phyloP scores from a whole-genome alignment of 192 early-diverging fungal species.

The Spizellomyces punctatus region DNA sequence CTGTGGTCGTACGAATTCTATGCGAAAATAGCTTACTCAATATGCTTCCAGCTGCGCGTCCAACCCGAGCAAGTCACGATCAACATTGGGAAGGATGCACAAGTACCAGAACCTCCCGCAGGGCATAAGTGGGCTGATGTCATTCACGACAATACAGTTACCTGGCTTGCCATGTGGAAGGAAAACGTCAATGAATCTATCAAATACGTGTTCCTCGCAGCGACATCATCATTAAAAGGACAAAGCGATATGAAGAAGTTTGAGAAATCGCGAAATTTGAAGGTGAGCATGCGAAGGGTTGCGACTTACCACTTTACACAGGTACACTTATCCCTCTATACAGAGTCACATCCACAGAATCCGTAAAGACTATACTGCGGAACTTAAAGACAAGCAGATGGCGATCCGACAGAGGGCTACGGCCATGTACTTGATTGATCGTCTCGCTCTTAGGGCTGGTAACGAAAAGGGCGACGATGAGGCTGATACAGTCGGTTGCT shows the following conservation, averaged over 20 bases:
- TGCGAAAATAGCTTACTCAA: no score
- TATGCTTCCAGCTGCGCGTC: conserved; percentile 61
- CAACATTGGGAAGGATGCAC: conserved; percentile 79
- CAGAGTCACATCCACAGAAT: conserved; percentile 65
- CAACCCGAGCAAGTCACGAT: conserved; percentile 91
- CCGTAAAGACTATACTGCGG: conserved; percentile 74
- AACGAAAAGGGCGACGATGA: conserved; percentile 96
- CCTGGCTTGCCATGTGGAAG: conserved; percentile 98
- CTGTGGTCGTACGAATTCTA: no score
- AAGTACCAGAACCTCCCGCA: conserved; percentile 77
- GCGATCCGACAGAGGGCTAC: conserved; percentile 88
- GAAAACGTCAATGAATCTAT: conserved; percentile 93
- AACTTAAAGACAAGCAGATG: conserved; percentile 81
- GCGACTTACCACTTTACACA: neutral
- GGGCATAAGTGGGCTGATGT: conserved; percentile 91
- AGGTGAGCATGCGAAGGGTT: conserved; percentile 41
- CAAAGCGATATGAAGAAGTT: conserved; percentile 96
- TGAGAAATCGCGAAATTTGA: conserved; percentile 89
- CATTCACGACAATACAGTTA: conserved; percentile 87
- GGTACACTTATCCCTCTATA: neutral
- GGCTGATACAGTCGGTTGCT: conserved; percentile 98
- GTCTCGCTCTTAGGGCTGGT: conserved; percentile 91
- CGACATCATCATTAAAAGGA: conserved; percentile 91
- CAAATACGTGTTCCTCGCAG: conserved; percentile 96
- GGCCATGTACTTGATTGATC: conserved; percentile 94